Conservation (phyloP, 1,139 yeast genomes). For the Candida glucosophila region DNA sequence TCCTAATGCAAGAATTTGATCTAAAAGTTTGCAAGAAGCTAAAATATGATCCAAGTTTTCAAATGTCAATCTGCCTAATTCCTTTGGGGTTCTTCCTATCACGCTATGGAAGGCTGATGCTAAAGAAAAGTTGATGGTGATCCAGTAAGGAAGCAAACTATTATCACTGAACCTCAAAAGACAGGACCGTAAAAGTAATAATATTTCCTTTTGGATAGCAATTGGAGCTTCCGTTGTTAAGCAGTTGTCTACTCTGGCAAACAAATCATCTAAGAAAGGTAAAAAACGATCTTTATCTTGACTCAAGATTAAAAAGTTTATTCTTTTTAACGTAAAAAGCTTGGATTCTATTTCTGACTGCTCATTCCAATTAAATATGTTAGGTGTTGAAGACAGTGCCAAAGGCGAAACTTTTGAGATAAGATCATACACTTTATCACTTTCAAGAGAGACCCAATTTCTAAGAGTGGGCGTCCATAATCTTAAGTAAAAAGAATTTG, state of each 20-base stretch:
- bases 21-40: slow-evolving; percentile 69
- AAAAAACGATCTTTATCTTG: slow-evolving; percentile 54
- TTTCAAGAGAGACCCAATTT: slow-evolving; percentile 51
- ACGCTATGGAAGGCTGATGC: slow-evolving; percentile 42
- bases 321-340: slow-evolving; percentile 42
- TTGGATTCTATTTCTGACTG: slow-evolving; percentile 48
- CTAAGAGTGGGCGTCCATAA: slow-evolving; percentile 45
- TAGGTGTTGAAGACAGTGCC: slow-evolving; percentile 42
- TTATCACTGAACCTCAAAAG: slow-evolving; percentile 52
- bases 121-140: slow-evolving; percentile 54
- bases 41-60: slow-evolving; percentile 39
- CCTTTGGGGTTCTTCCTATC: slow-evolving; percentile 18
- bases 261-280: slow-evolving; percentile 38
- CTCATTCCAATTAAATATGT: slow-evolving; percentile 72
- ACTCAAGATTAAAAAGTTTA: slow-evolving; percentile 54
- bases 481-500: slow-evolving; percentile 15
- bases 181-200: slow-evolving; percentile 54
- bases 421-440: slow-evolving; percentile 52
- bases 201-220: slow-evolving; percentile 36
- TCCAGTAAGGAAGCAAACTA: slow-evolving; percentile 67
- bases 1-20: slow-evolving; percentile 56
- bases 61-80: slow-evolving; percentile 21
- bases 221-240: slow-evolving; percentile 23
- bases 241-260: slow-evolving; percentile 40
- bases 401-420: slow-evolving; percentile 41